Conservation (phyloP, 2,329 filamentous ascomycete species). For the Talaromyces sp. region DNA sequence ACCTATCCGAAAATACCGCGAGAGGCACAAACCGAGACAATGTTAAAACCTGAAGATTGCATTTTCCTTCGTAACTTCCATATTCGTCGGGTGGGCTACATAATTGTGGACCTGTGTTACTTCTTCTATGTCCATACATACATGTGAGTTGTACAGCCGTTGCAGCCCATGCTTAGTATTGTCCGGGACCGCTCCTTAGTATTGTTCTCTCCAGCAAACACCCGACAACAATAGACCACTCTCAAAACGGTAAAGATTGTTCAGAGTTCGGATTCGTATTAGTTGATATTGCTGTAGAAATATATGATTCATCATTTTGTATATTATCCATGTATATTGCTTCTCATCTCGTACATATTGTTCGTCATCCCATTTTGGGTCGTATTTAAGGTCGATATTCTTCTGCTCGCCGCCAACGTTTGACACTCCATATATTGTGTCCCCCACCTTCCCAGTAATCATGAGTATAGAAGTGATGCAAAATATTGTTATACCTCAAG, state of each 20-base stretch:
- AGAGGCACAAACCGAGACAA: neutral
- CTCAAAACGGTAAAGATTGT: neutral
- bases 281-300: neutral
- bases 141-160: neutral
- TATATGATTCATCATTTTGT: slow-evolving; percentile 6
- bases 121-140: neutral
- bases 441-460: neutral
- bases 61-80: neutral
- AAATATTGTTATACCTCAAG: neutral
- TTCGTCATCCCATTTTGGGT: neutral
- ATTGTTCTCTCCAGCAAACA: slow-evolving; percentile 13
- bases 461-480: neutral
- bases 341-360: neutral
- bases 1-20: neutral
- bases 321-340: neutral
- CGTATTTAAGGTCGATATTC: neutral
- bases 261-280: neutral
- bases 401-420: neutral
- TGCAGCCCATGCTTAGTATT: slow-evolving; percentile 6
- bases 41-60: neutral
- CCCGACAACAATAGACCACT: neutral
- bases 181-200: neutral
- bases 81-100: neutral
- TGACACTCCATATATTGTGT: neutral
- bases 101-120: neutral